Evolutionary conservation across 441 rosid species (phyloP), one percentile per base, ranked within the genome.

Genomic region (Populus hybrid): DNA sequence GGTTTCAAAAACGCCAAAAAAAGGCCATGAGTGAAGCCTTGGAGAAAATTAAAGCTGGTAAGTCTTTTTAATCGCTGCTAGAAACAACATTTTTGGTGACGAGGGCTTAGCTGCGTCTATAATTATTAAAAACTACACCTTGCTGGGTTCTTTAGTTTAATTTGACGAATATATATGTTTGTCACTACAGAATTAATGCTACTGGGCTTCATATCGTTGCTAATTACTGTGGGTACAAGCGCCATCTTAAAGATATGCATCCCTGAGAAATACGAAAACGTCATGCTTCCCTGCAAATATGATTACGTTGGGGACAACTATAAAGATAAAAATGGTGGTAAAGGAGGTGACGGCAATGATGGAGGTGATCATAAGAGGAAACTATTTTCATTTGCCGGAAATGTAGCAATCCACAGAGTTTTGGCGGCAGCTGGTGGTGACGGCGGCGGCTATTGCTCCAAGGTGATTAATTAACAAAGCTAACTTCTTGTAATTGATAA

Each of bases 1-100:
- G 86, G 92, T 88, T 89, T 72, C 84, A 82, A 40, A 89, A 84
- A 72, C 86, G 84, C 7, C 84, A 82, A 21, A 87, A 89, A 75
- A 88, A 84, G 74, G 90, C 92, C 65, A 84, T 90, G 90, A 75
- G 10, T 33, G 91, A 89, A 77, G 94, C 91, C 31, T 36, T 90
- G 72, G 94, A 90, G 88, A 89, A 90, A 80, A 84, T 90, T 6
- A 90, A 89, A 89, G 83, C 90, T 0, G 92, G 91, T 84, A 24
- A 75, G 42, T 69, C 2, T 23, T 1, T 65, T 9, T 11, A 6
- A 16, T 4, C 59, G n/a, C 59, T 50, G 59, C 59, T 3, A 35
- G 38, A 35, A 50, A 50, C 59, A 50, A 16, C 59, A 50, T 50
- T 16, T 64, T 56, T 29, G 33, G 23, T 24, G 59, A 4, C n/a